These are phyloP conservation scores for Flaveria brownii DNA, from an alignment of 129 eudicot genomes.

Conservation along the genomic window DNA sequence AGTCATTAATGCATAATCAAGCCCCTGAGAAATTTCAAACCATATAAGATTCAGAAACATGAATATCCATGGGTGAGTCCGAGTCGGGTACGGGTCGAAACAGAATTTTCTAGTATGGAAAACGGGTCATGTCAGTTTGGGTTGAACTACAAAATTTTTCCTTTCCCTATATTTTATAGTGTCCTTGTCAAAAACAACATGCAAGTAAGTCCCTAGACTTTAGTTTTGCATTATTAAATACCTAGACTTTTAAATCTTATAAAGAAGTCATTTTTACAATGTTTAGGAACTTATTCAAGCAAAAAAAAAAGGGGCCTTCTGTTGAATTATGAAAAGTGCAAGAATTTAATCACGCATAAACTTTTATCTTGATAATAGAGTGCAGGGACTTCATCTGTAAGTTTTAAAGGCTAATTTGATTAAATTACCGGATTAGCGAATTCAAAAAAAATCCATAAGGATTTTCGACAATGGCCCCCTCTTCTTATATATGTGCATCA, in stretches of 20 bases:
- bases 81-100: slow-evolving; percentile 1
- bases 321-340: not conserved
- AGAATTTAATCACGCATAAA: not conserved
- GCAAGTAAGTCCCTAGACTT: not conserved
- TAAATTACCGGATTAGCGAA: not conserved
- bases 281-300: not conserved
- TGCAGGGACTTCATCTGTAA: not conserved
- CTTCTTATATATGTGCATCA: not conserved
- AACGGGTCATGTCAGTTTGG: not conserved
- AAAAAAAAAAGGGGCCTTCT: not conserved
- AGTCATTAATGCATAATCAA: slow-evolving; percentile 98
- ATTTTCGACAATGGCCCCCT: not conserved
- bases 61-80: not conserved
- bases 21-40: slow-evolving; percentile 60
- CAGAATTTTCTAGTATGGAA: not conserved
- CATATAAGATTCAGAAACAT: slow-evolving; percentile 3
- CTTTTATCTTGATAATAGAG: not conserved
- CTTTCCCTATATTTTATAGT: not conserved
- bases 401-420: not conserved
- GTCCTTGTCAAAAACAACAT: not conserved
- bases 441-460: not conserved
- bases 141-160: not conserved
- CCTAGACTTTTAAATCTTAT: not conserved
- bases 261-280: not conserved
- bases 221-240: not conserved